A percentile compares a stretch with the other conserved stretches of the same genome.
Conservation (phyloP, 306 rosid species). For the Carpinus fangiana region DNA sequence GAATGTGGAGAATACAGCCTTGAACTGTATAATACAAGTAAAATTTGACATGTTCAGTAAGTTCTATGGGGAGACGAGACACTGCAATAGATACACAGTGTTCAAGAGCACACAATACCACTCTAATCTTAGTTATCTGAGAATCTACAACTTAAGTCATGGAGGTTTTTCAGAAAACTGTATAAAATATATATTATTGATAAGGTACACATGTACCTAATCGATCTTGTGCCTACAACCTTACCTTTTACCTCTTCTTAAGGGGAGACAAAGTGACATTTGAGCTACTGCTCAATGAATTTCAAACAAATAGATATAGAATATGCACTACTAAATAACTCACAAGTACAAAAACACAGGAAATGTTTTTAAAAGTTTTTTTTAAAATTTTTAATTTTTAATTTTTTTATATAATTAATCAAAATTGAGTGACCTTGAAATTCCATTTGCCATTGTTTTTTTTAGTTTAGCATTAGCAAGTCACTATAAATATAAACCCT, state of each 20-base stretch:
- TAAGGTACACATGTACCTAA: neutral
- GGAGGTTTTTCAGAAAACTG: neutral
- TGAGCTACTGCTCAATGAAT: neutral
- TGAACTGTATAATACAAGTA: conserved; percentile 52
- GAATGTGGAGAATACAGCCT: conserved; percentile 67
- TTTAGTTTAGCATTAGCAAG: no score
- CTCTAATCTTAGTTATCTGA: neutral
- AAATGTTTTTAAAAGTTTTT: neutral
- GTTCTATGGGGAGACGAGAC: conserved; percentile 14
- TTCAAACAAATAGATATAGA: neutral
- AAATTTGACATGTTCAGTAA: conserved; percentile 22
- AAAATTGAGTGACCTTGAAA: no score
- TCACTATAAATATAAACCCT: no score
- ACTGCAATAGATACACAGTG: neutral
- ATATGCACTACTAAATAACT: neutral
- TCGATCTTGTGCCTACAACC: neutral
- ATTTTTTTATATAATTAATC: no score
- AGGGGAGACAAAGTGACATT: no score
- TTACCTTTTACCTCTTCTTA: neutral
- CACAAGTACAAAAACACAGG: neutral
- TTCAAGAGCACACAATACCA: neutral
- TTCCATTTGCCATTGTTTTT: no score
- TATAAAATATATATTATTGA: neutral
- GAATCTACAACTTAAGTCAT: neutral
- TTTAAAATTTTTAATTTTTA: no score